Conservation (phyloP, 305 asterid species). For the Solanum hybrid region DNA sequence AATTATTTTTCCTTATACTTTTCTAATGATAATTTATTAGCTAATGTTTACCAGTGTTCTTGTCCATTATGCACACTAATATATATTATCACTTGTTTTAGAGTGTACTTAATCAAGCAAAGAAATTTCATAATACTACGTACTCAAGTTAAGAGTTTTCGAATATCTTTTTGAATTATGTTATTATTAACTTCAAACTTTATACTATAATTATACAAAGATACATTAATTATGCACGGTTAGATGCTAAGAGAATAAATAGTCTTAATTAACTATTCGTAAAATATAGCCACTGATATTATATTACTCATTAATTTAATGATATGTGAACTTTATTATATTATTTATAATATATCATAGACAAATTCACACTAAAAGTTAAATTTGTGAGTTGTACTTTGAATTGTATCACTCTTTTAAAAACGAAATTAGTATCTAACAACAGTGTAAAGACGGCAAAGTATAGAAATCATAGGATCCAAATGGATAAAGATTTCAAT, state of each 20-base stretch:
- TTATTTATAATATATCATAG: not conserved
- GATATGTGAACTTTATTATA: not conserved
- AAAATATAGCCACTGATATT: not conserved
- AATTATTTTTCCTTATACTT: not conserved
- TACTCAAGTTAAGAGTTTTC: not conserved
- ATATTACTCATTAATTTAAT: not conserved
- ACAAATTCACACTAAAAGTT: not conserved
- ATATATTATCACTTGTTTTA: not conserved
- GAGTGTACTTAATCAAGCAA: not conserved
- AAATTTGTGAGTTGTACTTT: not conserved
- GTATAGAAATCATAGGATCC: not conserved
- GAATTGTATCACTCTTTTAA: not conserved
- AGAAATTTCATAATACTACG: not conserved
- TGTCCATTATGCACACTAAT: not conserved
- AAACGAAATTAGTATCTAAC: not conserved
- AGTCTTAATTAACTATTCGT: not conserved
- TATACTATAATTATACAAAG: not conserved
- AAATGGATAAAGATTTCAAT: not conserved
- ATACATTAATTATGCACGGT: not conserved
- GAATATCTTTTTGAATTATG: not conserved
- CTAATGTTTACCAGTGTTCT: not conserved
- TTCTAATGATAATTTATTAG: not conserved
- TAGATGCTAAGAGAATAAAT: not conserved
- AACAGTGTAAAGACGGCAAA: not conserved
- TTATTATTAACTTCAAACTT: not conserved